Evolutionary conservation across 106 monocot species (phyloP).

Genomic region (Dactylorhiza incarnata): DNA sequence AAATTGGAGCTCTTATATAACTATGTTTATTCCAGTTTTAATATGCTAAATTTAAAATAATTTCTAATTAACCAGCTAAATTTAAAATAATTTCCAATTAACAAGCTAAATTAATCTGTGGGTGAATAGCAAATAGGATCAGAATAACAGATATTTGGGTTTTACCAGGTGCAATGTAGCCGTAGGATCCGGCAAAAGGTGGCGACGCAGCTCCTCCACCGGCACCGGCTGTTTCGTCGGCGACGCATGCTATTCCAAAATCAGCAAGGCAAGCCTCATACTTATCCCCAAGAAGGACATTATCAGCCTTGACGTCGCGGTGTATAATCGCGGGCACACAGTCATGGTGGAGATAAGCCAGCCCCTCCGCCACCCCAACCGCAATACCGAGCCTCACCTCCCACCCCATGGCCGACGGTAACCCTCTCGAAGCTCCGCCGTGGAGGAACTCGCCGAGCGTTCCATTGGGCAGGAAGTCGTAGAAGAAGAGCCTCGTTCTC

Average conservation of each 20-base stretch:
- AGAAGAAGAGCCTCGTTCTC: conserved; percentile 55
- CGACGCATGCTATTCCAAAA: conserved; percentile 57
- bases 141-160: no score
- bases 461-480: conserved; percentile 76
- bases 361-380: conserved; percentile 73
- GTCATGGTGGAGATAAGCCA: conserved; percentile 89
- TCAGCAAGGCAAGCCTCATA: conserved; percentile 87
- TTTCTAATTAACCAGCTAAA: neutral
- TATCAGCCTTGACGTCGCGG: conserved; percentile 76
- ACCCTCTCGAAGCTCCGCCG: conserved; percentile 7
- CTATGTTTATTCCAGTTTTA: no score
- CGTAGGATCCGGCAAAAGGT: conserved; percentile 75
- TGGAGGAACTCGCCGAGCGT: conserved; percentile 49
- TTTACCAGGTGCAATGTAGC: conserved; percentile 88
- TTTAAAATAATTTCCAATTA: neutral
- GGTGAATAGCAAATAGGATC: neutral
- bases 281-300: conserved; percentile 66
- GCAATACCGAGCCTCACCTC: conserved; percentile 65
- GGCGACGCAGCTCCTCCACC: conserved; percentile 17
- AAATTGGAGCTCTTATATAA: no score
- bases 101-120: no score
- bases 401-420: conserved; percentile 45
- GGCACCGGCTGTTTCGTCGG: conserved; percentile 15
- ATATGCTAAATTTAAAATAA: no score
- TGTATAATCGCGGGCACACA: conserved; percentile 77